Base-by-base conservation (phyloP, 371 early-diverging fungal species). In the Actinomucor elegans region DNA sequence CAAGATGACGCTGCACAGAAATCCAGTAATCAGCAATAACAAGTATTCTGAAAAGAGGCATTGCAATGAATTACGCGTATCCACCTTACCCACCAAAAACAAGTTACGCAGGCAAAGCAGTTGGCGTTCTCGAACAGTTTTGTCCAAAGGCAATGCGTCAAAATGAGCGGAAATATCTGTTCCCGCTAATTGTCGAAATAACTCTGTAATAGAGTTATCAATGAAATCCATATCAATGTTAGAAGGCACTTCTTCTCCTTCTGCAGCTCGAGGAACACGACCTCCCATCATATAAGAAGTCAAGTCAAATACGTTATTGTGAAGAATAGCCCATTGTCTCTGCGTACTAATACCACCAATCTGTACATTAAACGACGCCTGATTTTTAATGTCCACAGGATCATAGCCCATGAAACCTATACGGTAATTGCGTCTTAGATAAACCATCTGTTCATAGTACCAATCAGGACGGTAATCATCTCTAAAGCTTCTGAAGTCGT, bases 1-100 rank as follows among this genome's bases (percentile, higher is more conserved):
- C 49, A 91, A 66, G 32, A 97, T 91, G 10, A 98, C 90, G 49
- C 84, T 80, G 28, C 92, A 89, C 47, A 98, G 64, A 33, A 95
- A 72, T 7, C 78, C 78, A 6, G 97, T 88, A 29, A 89, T 83
- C 14, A 81, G 80, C 26, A 96, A 67, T 35, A 96, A 62, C 5
- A 97, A 70, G 67, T 91, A 94, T 61, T 93, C 90, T 6, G 94
- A 89, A 55, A 96, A 86, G 47, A 87, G 75, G 63, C 98, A 98
- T 55, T 81, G 83, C 32, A 82, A 58, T 5, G 90, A 85, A 48
- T 87, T 84, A 32, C 97, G 87, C 24, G 84, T 80, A 71, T 97
- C 97, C n/a, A 96, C 77, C 7, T 87, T 84, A 26, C 97, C 98
- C 9, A 87, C 89, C 58, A 89, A 89, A 62, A 94, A 94, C 20